Evolutionary conservation across 2,329 filamentous ascomycete species (phyloP).

Genomic region (Amylocarpus encephaloides): DNA sequence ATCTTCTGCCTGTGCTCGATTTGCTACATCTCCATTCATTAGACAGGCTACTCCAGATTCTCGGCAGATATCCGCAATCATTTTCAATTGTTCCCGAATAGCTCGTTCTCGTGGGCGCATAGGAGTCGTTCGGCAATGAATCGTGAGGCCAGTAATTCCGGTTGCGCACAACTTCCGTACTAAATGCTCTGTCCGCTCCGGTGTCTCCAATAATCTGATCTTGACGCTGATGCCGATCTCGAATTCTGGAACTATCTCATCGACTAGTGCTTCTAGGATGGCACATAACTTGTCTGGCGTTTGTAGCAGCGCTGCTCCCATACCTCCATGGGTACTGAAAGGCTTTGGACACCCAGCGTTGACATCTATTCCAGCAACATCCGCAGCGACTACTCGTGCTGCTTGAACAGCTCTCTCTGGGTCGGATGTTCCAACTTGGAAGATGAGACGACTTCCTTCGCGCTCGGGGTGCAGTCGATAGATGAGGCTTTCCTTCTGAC

Average conservation of each 20-base stretch:
- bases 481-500: slow-evolving; percentile 61
- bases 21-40: slow-evolving; percentile 89
- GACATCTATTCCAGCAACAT: slow-evolving; percentile 92
- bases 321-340: slow-evolving; percentile 87
- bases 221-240: slow-evolving; percentile 96
- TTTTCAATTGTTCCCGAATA: slow-evolving; percentile 76
- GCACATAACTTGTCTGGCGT: slow-evolving; percentile 77
- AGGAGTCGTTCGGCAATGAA: slow-evolving; percentile 92
- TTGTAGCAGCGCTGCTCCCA: slow-evolving; percentile 86
- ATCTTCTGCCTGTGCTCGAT: slow-evolving; percentile 62
- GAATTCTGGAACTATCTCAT: slow-evolving; percentile 67
- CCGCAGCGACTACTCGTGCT: slow-evolving; percentile 73
- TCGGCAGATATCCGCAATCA: slow-evolving; percentile 75
- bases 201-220: slow-evolving; percentile 77
- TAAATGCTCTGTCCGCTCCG: slow-evolving; percentile 67
- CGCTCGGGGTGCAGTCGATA: slow-evolving; percentile 75
- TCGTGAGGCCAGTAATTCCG: slow-evolving; percentile 84
- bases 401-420: slow-evolving; percentile 79
- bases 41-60: slow-evolving; percentile 84
- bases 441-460: slow-evolving; percentile 73
- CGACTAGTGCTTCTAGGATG: slow-evolving; percentile 78
- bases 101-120: slow-evolving; percentile 90
- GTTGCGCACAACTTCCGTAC: slow-evolving; percentile 75
- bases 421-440: slow-evolving; percentile 84
- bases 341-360: slow-evolving; percentile 98